Evolutionary conservation across 352 stramenopile genomes (phyloP).

Genomic region (Pythium phragmiticola): DNA sequence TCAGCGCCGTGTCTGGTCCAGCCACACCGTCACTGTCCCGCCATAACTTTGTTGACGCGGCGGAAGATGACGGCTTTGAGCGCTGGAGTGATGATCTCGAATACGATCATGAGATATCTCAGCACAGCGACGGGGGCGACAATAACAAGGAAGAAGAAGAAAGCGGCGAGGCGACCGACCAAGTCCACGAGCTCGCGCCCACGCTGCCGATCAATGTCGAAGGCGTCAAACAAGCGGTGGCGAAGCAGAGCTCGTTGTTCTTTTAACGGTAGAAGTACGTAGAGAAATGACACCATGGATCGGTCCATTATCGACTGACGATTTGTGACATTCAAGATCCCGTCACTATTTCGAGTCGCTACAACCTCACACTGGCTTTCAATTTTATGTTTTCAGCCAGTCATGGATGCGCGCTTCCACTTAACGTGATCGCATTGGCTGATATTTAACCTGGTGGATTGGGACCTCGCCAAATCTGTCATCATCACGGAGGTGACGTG

Average conservation of each 20-base stretch:
- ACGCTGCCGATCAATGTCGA: not conserved
- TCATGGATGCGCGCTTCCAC: no score
- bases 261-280: not conserved
- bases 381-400: no score
- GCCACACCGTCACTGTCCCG: slow-evolving; percentile 44
- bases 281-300: no score
- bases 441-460: no score
- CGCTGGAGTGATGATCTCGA: slow-evolving; percentile 2
- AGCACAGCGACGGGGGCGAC: slow-evolving; percentile 1
- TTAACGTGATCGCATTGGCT: no score
- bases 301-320: no score
- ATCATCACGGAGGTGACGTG: no score
- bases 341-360: no score
- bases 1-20: slow-evolving; percentile 32
- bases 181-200: not conserved
- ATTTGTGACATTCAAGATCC: no score
- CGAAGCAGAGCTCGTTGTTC: slow-evolving; percentile 21
- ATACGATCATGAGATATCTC: not conserved
- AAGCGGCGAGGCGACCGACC: not conserved
- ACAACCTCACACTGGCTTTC: no score
- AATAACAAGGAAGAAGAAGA: not conserved
- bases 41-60: slow-evolving; percentile 6
- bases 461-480: not conserved
- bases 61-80: slow-evolving; percentile 22
- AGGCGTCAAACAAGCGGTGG: not conserved